Base-by-base conservation (phyloP, 768 basidiomycete genomes). In the Xerocomellus chrysenteron region DNA sequence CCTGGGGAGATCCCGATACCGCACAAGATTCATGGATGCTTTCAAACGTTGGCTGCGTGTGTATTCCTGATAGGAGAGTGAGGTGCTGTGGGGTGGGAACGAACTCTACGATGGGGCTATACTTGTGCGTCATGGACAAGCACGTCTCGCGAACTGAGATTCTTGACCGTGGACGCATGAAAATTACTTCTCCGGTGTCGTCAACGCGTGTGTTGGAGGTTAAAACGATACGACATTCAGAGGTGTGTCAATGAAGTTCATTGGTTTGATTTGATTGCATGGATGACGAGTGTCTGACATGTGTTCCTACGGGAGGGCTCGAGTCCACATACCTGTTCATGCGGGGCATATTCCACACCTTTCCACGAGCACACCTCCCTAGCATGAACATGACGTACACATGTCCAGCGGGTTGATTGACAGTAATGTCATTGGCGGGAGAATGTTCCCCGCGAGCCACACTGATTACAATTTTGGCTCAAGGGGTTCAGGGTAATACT, bases 1-100 rank as follows among this genome's bases (percentile, higher is more conserved):
- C 50, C 47, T 50, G 36, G 36, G 30, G n/a, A 2, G 5, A 45
- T 44, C 46, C 45, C 76, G 56, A 59, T 64, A n/a, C 65, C 73
- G 16, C 67, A 75, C 45, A 70, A 57, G 52, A 64, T 78, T 45
- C 74, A 75, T 33, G 65, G 75, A 40, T 76, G 68, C 56, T 78
- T 78, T 16, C 26, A 21, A 41, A 33, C 21, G 13, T 19, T 56
- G 17, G 26, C 24, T 12, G n/a, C 26, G 55, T 41, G 47, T 42
- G 60, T 59, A 54, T 50, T 21, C 58, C 64, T 14, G 70, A 69
- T 50, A 48, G 62, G 52, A 50, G n/a, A 32, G 32, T 62, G 33
- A 64, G 41, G 65, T 60, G 5, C 44, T 68, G 50, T 43, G 62
- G 47, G 68, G 65, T 57, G 62, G 68, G 54, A 65, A 74, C 40